These are phyloP conservation scores for Lophium mytilinum DNA, from an alignment of 495 filamentous ascomycete species.

Conservation along the genomic window DNA sequence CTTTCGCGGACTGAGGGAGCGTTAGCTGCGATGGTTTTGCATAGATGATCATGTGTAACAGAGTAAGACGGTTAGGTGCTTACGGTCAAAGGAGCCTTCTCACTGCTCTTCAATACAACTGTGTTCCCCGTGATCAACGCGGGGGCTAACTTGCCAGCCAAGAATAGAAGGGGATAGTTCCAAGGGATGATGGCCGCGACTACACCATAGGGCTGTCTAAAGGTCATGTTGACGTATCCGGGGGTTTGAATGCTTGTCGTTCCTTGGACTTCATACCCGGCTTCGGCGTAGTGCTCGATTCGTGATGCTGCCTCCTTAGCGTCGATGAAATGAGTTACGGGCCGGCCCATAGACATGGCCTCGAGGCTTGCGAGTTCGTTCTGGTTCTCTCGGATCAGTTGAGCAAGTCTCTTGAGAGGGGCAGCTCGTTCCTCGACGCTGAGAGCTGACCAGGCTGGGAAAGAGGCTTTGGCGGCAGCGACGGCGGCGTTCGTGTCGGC, in stretches of 20 bases:
- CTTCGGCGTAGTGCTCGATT: conserved; percentile 25
- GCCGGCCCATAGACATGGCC: conserved; percentile 44
- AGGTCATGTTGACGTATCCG: conserved; percentile 28
- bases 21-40: not conserved
- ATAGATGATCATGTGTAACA: no score
- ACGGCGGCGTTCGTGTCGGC: conserved; percentile 52
- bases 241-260: conserved; percentile 28
- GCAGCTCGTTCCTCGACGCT: conserved; percentile 37
- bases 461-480: conserved; percentile 50
- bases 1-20: conserved; percentile 22
- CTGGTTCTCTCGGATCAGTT: conserved; percentile 39
- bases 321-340: conserved; percentile 36
- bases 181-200: conserved; percentile 35
- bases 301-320: conserved; percentile 10
- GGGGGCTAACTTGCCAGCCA: conserved; percentile 28
- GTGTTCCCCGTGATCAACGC: conserved; percentile 33
- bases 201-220: conserved; percentile 34
- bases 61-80: not conserved
- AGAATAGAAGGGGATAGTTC: conserved; percentile 31
- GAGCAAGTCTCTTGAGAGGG: conserved; percentile 46
- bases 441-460: conserved; percentile 48
- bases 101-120: conserved; percentile 32
- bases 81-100: conserved; percentile 34
- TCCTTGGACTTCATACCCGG: conserved; percentile 23
- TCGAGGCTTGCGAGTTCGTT: conserved; percentile 48